Conservation (phyloP, 495 filamentous ascomycete species). For the Cenococcum geophilum region DNA sequence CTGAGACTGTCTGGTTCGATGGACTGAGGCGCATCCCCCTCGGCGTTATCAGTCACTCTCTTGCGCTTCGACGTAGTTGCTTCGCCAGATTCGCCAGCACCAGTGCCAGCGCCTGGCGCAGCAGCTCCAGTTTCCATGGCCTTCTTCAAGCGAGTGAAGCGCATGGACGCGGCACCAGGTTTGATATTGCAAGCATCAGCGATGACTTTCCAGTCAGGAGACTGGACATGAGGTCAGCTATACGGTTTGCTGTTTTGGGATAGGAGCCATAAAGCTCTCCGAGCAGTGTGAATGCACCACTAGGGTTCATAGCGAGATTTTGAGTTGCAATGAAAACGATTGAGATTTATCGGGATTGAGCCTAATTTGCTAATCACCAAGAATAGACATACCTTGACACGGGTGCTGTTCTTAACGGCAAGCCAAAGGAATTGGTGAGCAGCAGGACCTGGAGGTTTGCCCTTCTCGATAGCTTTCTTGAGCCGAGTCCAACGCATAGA, state of each 20-base stretch:
- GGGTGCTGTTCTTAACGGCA: conserved; percentile 16
- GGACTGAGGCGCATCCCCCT: no score
- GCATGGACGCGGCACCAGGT: conserved; percentile 23
- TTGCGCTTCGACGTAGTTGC: not conserved
- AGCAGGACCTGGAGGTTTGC: conserved; percentile 9
- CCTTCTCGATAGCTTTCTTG: conserved; percentile 22
- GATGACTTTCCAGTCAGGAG: conserved; percentile 23
- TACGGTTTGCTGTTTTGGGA: no score
- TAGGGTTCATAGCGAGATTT: no score
- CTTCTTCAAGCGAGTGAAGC: conserved; percentile 25
- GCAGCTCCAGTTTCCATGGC: conserved; percentile 1
- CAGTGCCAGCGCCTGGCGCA: not conserved
- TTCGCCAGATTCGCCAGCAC: no score
- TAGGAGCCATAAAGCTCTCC: no score
- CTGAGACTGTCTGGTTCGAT: no score
- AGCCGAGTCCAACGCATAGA: conserved; percentile 28
- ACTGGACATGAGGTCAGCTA: conserved; percentile 5
- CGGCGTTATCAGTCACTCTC: not conserved
- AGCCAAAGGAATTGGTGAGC: conserved; percentile 23
- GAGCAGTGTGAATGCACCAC: no score
- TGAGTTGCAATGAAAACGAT: no score
- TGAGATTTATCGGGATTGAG: no score
- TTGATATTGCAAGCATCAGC: conserved; percentile 22
- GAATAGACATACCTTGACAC: not conserved
- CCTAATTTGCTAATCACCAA: no score